These are phyloP conservation scores for Trichoderma erinaceum DNA, from an alignment of 495 filamentous ascomycete species.

Conservation along the genomic window DNA sequence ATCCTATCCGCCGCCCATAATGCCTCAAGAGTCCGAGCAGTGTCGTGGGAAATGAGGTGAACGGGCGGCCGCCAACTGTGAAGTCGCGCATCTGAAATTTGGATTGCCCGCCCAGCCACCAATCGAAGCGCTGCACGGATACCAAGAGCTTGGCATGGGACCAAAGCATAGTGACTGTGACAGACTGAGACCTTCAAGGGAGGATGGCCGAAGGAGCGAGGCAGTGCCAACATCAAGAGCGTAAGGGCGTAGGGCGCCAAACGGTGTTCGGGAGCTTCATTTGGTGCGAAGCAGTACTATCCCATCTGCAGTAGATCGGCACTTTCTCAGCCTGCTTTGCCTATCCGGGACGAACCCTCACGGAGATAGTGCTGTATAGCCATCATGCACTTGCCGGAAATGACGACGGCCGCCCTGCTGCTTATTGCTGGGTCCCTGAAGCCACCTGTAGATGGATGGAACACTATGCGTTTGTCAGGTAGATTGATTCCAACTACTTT, in stretches of 20 bases:
- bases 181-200: not conserved
- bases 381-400: not conserved
- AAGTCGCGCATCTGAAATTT: not conserved
- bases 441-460: no score
- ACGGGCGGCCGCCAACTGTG: not conserved
- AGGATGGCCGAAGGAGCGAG: slow-evolving; percentile 7
- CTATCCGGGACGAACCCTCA: not conserved
- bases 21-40: not conserved
- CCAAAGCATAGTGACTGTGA: not conserved
- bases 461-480: no score
- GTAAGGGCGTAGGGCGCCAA: not conserved
- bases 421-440: not conserved
- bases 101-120: slow-evolving; percentile 1
- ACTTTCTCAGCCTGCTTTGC: not conserved
- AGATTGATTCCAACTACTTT: not conserved
- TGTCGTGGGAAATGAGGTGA: not conserved
- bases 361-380: not conserved
- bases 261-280: no score
- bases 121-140: not conserved
- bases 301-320: no score
- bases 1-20: not conserved
- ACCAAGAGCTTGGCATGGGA: not conserved
- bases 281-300: no score
- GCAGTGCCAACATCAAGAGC: not conserved
- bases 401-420: not conserved